A percentile compares a stretch with the other conserved stretches of the same genome.
Evolutionary conservation across 257 asterid species (phyloP).

Genomic region (Coffea eugenioides): DNA sequence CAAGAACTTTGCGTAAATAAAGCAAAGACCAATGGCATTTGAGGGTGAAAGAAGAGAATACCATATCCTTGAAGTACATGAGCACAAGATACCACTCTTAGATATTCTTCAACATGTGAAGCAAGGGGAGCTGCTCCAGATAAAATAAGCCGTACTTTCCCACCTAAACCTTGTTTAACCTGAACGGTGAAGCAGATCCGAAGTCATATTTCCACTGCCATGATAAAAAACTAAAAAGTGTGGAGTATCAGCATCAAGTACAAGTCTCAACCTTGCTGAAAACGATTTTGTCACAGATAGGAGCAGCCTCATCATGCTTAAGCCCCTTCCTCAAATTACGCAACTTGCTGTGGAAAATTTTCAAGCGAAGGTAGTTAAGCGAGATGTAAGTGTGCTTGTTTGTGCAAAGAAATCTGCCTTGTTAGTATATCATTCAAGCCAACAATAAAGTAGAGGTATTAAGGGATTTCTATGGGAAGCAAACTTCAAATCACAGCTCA

Average conservation of each 20-base stretch:
- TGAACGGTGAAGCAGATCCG: conserved; percentile 15
- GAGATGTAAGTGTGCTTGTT: not conserved
- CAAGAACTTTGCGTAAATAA: not conserved
- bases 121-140: conserved; percentile 99
- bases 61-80: conserved; percentile 98
- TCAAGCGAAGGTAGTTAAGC: not conserved
- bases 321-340: conserved; percentile 66
- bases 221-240: not conserved
- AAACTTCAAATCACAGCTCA: not conserved
- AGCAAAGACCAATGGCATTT: not conserved
- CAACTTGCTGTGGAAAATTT: conserved; percentile 56
- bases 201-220: not conserved
- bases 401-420: not conserved
- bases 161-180: conserved; percentile 95
- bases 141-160: conserved; percentile 78
- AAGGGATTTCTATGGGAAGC: not conserved
- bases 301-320: conserved; percentile 69
- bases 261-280: conserved; percentile 69
- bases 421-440: not conserved
- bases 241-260: not conserved
- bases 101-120: conserved; percentile 82
- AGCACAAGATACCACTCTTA: conserved; percentile 78
- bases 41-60: conserved; percentile 32
- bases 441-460: not conserved
- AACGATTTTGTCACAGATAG: conserved; percentile 72